Base-by-base conservation (phyloP, 805 yeast genomes). In the Suhomyces prunicola region DNA sequence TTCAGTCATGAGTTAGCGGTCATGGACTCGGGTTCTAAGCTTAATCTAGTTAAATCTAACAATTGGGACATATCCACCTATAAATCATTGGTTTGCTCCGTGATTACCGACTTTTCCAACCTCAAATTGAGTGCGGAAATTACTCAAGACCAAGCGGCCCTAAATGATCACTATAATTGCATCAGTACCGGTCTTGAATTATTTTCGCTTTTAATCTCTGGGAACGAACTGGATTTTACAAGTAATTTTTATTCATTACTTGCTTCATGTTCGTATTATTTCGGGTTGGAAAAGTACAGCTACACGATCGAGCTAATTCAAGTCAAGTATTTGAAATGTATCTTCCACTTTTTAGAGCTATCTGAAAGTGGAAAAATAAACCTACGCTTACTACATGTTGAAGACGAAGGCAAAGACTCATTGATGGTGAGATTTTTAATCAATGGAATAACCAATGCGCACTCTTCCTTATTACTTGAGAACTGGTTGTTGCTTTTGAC, bases 1-100 rank as follows among this genome's bases (percentile, higher is more conserved):
- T 78, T 88, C 60, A 78, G 76, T 24, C 71, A 79, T 26, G 92
- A 88, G 56, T 65, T 85, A 47, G 83, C 85, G 8, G 83, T 82
- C 0, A 73, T 85, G 51, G 85, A 77, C 55, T 76, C 73, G 51
- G 71, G 73, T 17, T 63, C 56, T 13, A 80, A 71, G 61, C 67
- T 75, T 60, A 74, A 71, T 54, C 71, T 73, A 48, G 71, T 76
- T 56, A 76, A 63, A 23, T 53, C 71, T 0, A 74, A 79, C 51
- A 63, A 70, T 6, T 79, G 85, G 83, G 73, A 70, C 33, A 63
- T 75, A 70, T 81, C 89, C 0, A 84, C 87, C 1, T 87, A 86
- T 63, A 85, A 85, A 57, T 79, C 83, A 7, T 71, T 87, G 24
- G 60, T 84, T 0, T 54, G 85, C 13, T 66, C 73, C 44, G 70